phyloP scores from a whole-genome alignment of 2,329 filamentous ascomycete species.

The Neofusicoccum ribis region DNA sequence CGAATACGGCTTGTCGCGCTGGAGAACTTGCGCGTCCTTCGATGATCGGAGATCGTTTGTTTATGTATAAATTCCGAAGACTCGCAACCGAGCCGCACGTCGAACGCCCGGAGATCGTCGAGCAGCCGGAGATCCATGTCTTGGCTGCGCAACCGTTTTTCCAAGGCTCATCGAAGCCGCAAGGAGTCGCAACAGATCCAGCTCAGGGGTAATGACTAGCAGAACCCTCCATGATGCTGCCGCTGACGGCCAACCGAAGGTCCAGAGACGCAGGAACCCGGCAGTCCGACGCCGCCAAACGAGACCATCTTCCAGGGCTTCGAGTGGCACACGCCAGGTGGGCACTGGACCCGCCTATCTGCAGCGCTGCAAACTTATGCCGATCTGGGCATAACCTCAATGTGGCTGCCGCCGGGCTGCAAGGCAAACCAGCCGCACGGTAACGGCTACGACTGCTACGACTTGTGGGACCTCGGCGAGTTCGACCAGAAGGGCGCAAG shows the following conservation, averaged over 20 bases:
- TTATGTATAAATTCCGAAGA: not conserved
- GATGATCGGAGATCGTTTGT: not conserved
- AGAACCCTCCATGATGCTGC: not conserved
- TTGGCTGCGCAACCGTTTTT: conserved; percentile 7
- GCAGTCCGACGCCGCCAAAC: conserved; percentile 2
- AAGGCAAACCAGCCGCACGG: conserved; percentile 63
- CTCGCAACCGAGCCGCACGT: not conserved
- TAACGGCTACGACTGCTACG: conserved; percentile 65
- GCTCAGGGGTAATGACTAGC: conserved; percentile 1
- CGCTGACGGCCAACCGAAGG: conserved; percentile 3
- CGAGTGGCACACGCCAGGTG: conserved; percentile 69
- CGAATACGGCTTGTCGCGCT: not conserved
- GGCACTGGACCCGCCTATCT: conserved; percentile 63
- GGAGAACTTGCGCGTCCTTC: not conserved
- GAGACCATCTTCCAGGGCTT: conserved; percentile 65
- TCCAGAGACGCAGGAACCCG: not conserved
- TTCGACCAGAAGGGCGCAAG: conserved; percentile 69
- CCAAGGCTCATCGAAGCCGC: conserved; percentile 6
- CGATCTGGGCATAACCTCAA: conserved; percentile 53
- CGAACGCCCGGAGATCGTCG: not conserved
- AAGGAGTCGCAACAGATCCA: conserved; percentile 2
- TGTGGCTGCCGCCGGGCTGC: conserved; percentile 70
- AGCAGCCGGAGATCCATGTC: conserved; percentile 10
- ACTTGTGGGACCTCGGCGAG: conserved; percentile 69
- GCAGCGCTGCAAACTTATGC: conserved; percentile 56